Base-by-base conservation (phyloP, 2,329 filamentous ascomycete genomes). In the Thielaviopsis punctulata region DNA sequence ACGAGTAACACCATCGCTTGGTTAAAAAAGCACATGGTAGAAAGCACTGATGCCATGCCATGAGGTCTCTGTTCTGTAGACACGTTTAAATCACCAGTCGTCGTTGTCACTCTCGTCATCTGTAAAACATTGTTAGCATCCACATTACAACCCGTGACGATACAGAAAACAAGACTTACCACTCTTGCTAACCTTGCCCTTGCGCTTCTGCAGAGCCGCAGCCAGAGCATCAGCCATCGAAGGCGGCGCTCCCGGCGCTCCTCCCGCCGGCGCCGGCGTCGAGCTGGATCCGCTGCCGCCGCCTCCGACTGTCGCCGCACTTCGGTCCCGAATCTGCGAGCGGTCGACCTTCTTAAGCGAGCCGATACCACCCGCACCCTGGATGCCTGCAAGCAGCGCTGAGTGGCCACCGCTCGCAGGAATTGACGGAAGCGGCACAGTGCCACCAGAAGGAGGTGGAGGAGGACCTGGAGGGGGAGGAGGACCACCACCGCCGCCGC, bases 161-260 rank as follows among this genome's bases (percentile, higher is more conserved):
- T 49, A 55, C 45, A 57, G 57, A 48, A 36, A 18, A 49, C 49
- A 48, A 50, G 50, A 82, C 86, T 79, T 79, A 95, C 90, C 90
- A 73, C 86, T 94, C 65, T 86, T 83, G 68, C 86, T 86, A 64
- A 95, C 90, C 73, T 94, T 95, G 66, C 87, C 80, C 72, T 95
- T 95, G 65, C 90, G 76, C 69, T 86, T 84, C 62, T 82, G 79
- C 60, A 89, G 67, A 53, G 83, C 84, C 55, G 79, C 82, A 55
- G 86, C 86, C 59, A 95, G 69, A 47, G 87, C 89, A 68, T 84
- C 86, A 21, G 87, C 86, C 75, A 95, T 78, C 33, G 79, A 81
- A 52, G 80, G 77, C 10, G 77, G 75, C 18, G 71, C 73, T 44
- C 73, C 73, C 41, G 71, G 62, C n/a, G 70, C 65, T 18, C 71